A percentile compares a stretch with the other conserved stretches of the same genome.
Evolutionary conservation across 805 yeast species (phyloP).

Genomic region (Yarrowia deformans): DNA sequence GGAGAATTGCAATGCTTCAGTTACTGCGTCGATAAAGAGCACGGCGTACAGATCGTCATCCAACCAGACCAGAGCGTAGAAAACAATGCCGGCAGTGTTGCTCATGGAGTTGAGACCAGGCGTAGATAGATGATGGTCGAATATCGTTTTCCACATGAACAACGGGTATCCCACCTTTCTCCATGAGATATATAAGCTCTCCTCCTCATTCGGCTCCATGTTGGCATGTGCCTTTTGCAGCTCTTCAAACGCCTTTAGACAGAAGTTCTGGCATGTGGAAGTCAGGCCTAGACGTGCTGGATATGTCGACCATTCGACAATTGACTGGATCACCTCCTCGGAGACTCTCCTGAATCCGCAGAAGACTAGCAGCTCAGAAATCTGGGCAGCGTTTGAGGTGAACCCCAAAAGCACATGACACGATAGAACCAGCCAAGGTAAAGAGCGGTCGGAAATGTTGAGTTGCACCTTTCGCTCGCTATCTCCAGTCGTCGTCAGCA

Average conservation of each 20-base stretch:
- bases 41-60: neutral
- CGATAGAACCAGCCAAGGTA: slow-evolving; percentile 8
- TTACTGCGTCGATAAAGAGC: neutral
- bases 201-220: neutral
- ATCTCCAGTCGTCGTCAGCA: neutral
- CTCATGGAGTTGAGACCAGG: neutral
- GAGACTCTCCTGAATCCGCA: neutral
- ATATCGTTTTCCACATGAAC: neutral
- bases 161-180: neutral
- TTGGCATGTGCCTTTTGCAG: neutral
- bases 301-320: slow-evolving; percentile 25
- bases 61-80: neutral
- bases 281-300: neutral
- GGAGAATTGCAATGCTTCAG: slow-evolving; percentile 5
- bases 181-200: slow-evolving; percentile 4
- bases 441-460: neutral
- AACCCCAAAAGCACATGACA: slow-evolving; percentile 12
- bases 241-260: neutral
- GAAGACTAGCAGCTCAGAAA: neutral
- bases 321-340: neutral
- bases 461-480: neutral
- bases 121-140: neutral
- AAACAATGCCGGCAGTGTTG: slow-evolving; percentile 1
- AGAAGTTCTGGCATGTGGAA: neutral
- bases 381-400: neutral